Percentiles rank a stretch among this genome's conserved stretches.
phyloP scores from a whole-genome alignment of 129 eudicot genomes.

The Artemisia tridentata region DNA sequence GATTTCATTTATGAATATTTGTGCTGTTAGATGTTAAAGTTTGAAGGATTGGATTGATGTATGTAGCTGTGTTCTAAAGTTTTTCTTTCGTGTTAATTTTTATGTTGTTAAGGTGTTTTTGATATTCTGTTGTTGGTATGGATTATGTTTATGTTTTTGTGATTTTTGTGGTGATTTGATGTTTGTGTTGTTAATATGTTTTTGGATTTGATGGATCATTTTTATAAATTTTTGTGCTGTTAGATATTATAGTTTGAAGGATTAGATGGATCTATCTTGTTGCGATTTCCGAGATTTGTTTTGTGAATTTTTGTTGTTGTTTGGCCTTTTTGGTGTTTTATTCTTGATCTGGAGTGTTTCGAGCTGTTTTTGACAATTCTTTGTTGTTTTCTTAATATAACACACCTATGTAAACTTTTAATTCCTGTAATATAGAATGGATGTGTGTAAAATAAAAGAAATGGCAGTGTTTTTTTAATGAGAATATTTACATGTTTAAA shows the following conservation, averaged over 20 bases:
- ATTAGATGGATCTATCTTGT: too few species aligned
- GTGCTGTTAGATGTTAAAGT: background rate
- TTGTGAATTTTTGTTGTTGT: background rate
- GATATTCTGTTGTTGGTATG: background rate
- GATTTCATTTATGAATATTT: conserved; percentile 4
- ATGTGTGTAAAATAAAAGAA: too few species aligned
- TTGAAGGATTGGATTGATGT: conserved; percentile 11
- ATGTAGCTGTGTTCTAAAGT: background rate
- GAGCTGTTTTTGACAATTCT: background rate
- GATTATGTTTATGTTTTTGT: background rate
- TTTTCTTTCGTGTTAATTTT: background rate
- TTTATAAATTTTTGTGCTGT: conserved; percentile 5
- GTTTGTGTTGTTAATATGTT: background rate
- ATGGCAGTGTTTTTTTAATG: too few species aligned
- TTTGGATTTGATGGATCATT: conserved; percentile 4
- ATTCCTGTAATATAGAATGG: too few species aligned
- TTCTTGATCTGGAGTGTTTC: conserved; percentile 7
- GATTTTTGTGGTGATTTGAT: background rate
- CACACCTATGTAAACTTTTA: too few species aligned
- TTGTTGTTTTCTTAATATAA: background rate
- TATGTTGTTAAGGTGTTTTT: conserved; percentile 8
- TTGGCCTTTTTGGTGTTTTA: background rate
- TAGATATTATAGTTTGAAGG: background rate
- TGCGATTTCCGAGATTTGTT: too few species aligned
- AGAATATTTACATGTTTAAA: too few species aligned